Base-by-base conservation (phyloP, 148 eudicot genomes). In the Chenopodium berlandieri region DNA sequence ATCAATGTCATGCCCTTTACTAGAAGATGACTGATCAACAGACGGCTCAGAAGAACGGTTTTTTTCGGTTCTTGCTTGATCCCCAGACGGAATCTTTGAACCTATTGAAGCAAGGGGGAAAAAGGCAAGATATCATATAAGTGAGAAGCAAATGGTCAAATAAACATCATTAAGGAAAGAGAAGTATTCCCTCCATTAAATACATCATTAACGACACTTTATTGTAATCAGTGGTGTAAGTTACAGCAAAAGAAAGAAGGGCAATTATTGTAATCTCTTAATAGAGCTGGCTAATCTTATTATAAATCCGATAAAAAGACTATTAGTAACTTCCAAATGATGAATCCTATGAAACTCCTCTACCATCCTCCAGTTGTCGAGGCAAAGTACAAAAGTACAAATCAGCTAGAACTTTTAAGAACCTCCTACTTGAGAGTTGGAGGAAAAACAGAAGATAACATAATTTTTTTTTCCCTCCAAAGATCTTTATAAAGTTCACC, bases 1-100 rank as follows among this genome's bases (percentile, higher is more conserved):
- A 6, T 79, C 89, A 52, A 56, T 80, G 25, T 74, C 79, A 48
- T 48, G 85, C 50, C 47, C 85, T 32, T 68, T 71, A 46, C 40
- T 66, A 19, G 88, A 34, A 25, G 83, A 75, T 19, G 81, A 76
- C 66, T 83, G 81, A 64, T 58, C 78, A 17, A 1, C 62, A 46
- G 82, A 48, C 23, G 63, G 48, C 79, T 84, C 80, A 62, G 83
- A 75, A 77, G 84, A 78, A 31, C 83, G 48, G 54, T 69, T 67
- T 64, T 34, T 76, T 4, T 56, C 17, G 62, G 22, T 2, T 56
- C 62, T 56, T 37, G 68, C 67, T 65, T 78, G 73, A 56, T 73
- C 69, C 44, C 60, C 67, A 14, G 78, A 34, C 16, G 4, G 31
- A 25, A 3, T 34, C 77, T 68, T 62, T 50, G 75, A n/a, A 81